Conservation (phyloP, 2,329 filamentous ascomycete genomes). For the Orbilia ellipsospora region DNA sequence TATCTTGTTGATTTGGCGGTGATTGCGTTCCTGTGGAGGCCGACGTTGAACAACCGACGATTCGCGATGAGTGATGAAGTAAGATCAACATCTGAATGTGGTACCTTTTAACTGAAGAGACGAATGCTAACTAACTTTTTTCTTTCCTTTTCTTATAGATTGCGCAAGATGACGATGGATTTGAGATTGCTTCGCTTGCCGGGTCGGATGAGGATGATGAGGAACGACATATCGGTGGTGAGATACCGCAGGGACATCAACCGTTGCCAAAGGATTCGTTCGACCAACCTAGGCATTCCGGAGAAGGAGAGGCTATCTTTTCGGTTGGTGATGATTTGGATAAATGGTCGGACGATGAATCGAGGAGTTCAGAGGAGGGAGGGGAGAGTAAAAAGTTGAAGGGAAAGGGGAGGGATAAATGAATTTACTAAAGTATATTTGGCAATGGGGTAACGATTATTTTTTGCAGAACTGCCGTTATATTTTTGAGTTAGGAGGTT, state of each 20-base stretch:
- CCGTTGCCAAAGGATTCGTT: constrained; percentile 43
- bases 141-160: constrained; percentile 64
- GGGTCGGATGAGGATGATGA: constrained; percentile 73
- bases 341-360: constrained; percentile 52
- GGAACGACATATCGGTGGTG: constrained; percentile 70
- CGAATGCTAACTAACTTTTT: not conserved
- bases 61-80: constrained; percentile 98
- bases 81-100: not conserved
- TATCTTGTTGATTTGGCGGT: constrained; percentile 94
- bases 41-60: constrained; percentile 93
- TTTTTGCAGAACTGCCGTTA: not conserved
- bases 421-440: not conserved
- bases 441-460: not conserved
- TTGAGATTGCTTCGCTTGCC: constrained; percentile 93
- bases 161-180: constrained; percentile 97
- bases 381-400: constrained; percentile 44
- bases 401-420: constrained; percentile 48
- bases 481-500: not conserved
- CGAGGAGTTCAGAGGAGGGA: constrained; percentile 36
- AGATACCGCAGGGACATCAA: constrained; percentile 50
- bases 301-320: constrained; percentile 53
- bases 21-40: constrained; percentile 94
- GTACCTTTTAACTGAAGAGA: not conserved
- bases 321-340: constrained; percentile 52
- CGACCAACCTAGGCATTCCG: constrained; percentile 48